phyloP scores from a whole-genome alignment of 345 rosid genomes.

The Passiflora organensis region DNA sequence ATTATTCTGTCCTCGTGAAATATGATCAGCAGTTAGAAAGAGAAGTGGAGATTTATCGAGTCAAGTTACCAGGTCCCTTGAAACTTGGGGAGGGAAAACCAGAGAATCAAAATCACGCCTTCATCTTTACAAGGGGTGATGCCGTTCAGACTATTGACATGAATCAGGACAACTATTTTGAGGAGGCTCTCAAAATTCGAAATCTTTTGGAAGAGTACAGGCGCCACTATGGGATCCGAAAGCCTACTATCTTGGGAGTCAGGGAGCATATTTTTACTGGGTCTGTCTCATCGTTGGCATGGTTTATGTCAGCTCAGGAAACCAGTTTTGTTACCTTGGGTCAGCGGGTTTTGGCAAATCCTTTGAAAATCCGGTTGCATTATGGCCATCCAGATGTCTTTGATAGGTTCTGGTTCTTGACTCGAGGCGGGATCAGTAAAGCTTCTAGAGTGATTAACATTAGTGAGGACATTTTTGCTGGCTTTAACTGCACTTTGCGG shows the following conservation, averaged over 20 bases:
- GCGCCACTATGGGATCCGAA: constrained; percentile 61
- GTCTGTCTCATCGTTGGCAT: constrained; percentile 75
- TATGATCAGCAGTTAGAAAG: constrained; percentile 64
- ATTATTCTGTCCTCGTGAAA: constrained; percentile 92
- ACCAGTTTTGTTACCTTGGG: constrained; percentile 69
- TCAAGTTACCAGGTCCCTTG: constrained; percentile 88
- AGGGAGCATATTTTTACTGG: constrained; percentile 95
- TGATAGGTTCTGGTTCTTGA: constrained; percentile 96
- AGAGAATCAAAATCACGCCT: constrained; percentile 95
- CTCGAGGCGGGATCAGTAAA: constrained; percentile 95
- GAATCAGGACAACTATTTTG: constrained; percentile 98
- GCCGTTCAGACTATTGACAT: constrained; percentile 98
- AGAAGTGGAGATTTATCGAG: constrained; percentile 93
- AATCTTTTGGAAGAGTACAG: constrained; percentile 90
- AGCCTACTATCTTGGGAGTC: constrained; percentile 87
- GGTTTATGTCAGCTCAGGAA: constrained; percentile 29
- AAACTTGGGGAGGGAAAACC: constrained; percentile 99
- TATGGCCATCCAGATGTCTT: constrained; percentile 98
- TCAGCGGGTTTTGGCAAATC: constrained; percentile 95
- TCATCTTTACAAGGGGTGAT: constrained; percentile 95
- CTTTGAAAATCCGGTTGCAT: constrained; percentile 93
- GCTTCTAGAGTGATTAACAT: constrained; percentile 95
- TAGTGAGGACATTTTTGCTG: constrained; percentile 99
- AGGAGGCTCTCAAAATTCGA: constrained; percentile 96
- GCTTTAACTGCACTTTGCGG: constrained; percentile 94